phyloP scores from a whole-genome alignment of 805 yeast genomes.

The Cyberlindnera euphorbiae region DNA sequence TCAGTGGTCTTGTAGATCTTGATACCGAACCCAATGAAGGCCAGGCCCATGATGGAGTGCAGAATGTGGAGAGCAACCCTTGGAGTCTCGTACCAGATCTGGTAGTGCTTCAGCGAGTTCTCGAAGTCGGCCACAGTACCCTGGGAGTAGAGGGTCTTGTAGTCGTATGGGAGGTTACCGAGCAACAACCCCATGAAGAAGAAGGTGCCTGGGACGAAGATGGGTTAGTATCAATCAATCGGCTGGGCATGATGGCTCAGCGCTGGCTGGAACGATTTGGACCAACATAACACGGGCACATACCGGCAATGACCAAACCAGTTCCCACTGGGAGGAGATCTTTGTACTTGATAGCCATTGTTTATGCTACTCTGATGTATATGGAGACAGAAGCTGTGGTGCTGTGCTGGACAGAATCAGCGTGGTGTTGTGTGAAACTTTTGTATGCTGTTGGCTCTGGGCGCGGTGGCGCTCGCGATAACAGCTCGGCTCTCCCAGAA shows the following conservation, averaged over 20 bases:
- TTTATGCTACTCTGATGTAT: background rate
- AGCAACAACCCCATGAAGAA: constrained; percentile 78
- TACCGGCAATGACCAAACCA: constrained; percentile 38
- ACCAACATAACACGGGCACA: too few relatives aligned
- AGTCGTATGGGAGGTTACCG: constrained; percentile 80
- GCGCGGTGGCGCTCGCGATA: too few relatives aligned
- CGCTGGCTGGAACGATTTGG: too few relatives aligned
- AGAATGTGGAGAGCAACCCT: constrained; percentile 51
- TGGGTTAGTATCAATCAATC: constrained; percentile 4
- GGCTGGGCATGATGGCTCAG: too few relatives aligned
- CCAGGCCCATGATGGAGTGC: constrained; percentile 58
- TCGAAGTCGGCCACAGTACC: constrained; percentile 51
- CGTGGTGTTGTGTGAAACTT: too few relatives aligned
- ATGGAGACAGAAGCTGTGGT: background rate
- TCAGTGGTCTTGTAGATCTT: constrained; percentile 85
- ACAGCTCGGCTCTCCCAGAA: too few relatives aligned
- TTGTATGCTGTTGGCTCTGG: too few relatives aligned
- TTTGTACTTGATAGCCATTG: constrained; percentile 31
- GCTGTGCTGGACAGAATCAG: too few relatives aligned
- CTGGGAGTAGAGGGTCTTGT: constrained; percentile 61
- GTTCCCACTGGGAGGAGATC: constrained; percentile 45
- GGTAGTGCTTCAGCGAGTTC: constrained; percentile 68
- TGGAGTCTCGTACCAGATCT: constrained; percentile 66
- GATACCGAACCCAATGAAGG: constrained; percentile 65
- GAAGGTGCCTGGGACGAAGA: constrained; percentile 45